A percentile compares a stretch with the other conserved stretches of the same genome.
Conservation (phyloP, 129 eudicot species). For the Scalesia atractyloides region DNA sequence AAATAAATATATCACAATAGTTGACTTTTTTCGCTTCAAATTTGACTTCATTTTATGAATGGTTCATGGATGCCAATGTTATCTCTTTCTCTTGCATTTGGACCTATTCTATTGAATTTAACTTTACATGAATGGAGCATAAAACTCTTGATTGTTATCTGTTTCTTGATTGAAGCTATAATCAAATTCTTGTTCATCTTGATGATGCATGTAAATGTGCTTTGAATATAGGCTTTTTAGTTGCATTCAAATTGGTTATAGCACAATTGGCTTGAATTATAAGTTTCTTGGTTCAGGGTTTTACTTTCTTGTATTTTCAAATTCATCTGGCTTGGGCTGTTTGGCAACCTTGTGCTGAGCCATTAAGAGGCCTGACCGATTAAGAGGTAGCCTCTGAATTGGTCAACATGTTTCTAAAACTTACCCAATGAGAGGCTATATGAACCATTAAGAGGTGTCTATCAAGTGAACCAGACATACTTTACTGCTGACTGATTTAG, state of each 20-base stretch:
- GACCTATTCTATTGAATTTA: constrained; percentile 11
- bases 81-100: constrained; percentile 18
- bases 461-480: too few species aligned
- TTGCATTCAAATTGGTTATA: background rate
- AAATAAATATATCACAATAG: constrained; percentile 55
- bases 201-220: constrained; percentile 10
- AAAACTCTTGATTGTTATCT: background rate
- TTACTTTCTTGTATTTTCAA: constrained; percentile 5
- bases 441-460: too few species aligned
- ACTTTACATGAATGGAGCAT: constrained; percentile 4
- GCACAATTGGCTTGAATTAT: background rate
- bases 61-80: constrained; percentile 20
- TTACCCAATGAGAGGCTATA: too few species aligned
- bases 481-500: too few species aligned
- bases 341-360: background rate
- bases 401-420: too few species aligned
- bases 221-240: background rate
- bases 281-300: background rate
- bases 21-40: constrained; percentile 7
- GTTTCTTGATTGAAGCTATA: background rate
- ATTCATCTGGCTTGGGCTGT: background rate
- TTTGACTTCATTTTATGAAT: constrained; percentile 19
- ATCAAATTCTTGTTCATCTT: background rate
- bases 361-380: too few species aligned
- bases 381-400: too few species aligned